phyloP scores from a whole-genome alignment of 2,329 filamentous ascomycete genomes.

The Ophiostoma australiae region DNA sequence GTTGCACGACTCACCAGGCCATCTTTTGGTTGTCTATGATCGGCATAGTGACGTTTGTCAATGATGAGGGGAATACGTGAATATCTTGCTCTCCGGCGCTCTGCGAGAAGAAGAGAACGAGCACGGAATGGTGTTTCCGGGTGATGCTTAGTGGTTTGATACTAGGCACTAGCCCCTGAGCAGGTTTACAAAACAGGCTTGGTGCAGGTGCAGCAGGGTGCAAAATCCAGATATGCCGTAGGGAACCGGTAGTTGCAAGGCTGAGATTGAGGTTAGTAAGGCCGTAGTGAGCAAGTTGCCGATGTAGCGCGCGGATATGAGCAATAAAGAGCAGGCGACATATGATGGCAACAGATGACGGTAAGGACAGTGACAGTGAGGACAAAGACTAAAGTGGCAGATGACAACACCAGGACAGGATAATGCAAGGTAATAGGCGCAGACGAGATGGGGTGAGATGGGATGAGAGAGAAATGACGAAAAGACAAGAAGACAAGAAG shows the following conservation, averaged over 20 bases:
- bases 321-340: constrained; percentile 10
- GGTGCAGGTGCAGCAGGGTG: background rate
- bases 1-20: constrained; percentile 58
- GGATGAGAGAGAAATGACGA: constrained; percentile 8
- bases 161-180: background rate
- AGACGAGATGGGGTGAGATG: background rate
- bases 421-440: background rate
- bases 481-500: background rate
- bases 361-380: background rate
- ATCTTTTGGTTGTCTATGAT: constrained; percentile 67
- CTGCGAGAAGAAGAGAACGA: background rate
- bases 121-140: background rate
- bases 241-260: background rate
- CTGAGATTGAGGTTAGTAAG: background rate
- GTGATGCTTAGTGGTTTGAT: background rate
- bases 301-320: constrained; percentile 11
- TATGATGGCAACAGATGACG: background rate
- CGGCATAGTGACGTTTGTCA: constrained; percentile 48
- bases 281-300: background rate
- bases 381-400: background rate
- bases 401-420: background rate
- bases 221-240: background rate
- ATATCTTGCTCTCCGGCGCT: background rate
- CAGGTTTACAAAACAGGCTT: constrained; percentile 7
- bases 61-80: background rate